These are phyloP conservation scores for Tolypocladium inflatum DNA, from an alignment of 2,329 filamentous ascomycete species.

Conservation along the genomic window DNA sequence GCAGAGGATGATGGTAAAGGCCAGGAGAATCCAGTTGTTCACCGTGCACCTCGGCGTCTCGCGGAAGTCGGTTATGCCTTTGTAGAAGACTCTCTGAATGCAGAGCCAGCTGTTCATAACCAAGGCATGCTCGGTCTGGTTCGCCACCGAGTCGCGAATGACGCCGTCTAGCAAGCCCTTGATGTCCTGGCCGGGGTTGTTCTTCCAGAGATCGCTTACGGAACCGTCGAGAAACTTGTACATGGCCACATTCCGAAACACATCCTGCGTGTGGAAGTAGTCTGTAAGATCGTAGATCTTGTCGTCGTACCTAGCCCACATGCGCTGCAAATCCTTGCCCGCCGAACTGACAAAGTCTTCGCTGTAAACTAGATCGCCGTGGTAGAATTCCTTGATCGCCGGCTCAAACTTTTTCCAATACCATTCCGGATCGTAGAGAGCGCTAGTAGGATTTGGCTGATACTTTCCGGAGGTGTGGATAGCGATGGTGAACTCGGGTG, in stretches of 20 bases:
- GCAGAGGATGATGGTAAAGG: conserved; percentile 78
- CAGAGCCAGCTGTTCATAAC: conserved; percentile 66
- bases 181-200: conserved; percentile 73
- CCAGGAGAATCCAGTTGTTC: conserved; percentile 84
- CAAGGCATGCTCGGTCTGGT: conserved; percentile 37
- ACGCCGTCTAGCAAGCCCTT: conserved; percentile 52
- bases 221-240: conserved; percentile 67
- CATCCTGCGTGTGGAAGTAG: conserved; percentile 71
- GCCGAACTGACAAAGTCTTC: conserved; percentile 48
- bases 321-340: conserved; percentile 56
- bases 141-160: conserved; percentile 36
- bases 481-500: conserved; percentile 43
- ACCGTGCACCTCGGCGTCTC: conserved; percentile 65
- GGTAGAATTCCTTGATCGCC: conserved; percentile 74
- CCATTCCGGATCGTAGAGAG: conserved; percentile 61
- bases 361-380: conserved; percentile 74
- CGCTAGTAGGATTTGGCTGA: conserved; percentile 45
- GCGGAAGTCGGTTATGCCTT: conserved; percentile 80
- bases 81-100: conserved; percentile 73
- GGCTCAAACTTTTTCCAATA: conserved; percentile 68
- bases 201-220: conserved; percentile 58
- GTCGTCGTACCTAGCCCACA: conserved; percentile 72
- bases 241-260: conserved; percentile 38
- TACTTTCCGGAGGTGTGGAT: conserved; percentile 61
- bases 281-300: conserved; percentile 83